Evolutionary conservation across 2,329 filamentous ascomycete species (phyloP), one percentile per base, ranked within the genome.

Genomic region (Penicillium sp.): DNA sequence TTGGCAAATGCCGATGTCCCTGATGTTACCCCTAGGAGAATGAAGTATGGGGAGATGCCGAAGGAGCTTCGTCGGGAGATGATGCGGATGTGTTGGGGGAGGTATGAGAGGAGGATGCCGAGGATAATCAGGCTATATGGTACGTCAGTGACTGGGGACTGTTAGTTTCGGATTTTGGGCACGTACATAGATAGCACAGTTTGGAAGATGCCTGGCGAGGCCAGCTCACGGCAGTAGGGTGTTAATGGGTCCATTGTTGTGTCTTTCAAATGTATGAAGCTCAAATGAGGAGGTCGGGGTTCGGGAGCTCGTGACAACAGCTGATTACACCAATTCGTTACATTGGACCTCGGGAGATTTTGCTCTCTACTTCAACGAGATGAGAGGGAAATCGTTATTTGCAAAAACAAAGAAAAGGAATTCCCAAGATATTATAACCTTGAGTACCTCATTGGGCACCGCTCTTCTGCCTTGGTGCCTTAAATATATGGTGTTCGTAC

Each of bases 71-170:
- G 86, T 55, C 92, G 86, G 41, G 84, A 81, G 66, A 96, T 90
- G 76, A 99, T 97, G 69, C 94, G 91, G 74, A 89, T 85, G 77
- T 97, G 93, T 73, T 99, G 94, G 0, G 94, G 94, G 2, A 97
- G 83, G 78, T 99, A 99, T 35, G 93, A 97, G 58, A 96, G 79
- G 61, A 97, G 81, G 68, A 97, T 93, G 57, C 93, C 93, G 66
- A 96, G 73, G 61, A 97, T 82, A 66, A 97, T 91, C 68, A 96
- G 76, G 61, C 83, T 85, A 57, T 25, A 47, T 35, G 33, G 55
- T 15, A 27, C 53, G 50, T 71, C 41, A 57, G 54, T 38, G 49
- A 39, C 21, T 42, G 21, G 21, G 21, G 19, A 17, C 12, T 41
- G 9, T 42, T 2, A 3, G 6, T 6, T 21, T 35, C 21, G 15